Evolutionary conservation across 306 rosid genomes (phyloP), one percentile per base, ranked within the genome.

Genomic region (Castanopsis chinensis): DNA sequence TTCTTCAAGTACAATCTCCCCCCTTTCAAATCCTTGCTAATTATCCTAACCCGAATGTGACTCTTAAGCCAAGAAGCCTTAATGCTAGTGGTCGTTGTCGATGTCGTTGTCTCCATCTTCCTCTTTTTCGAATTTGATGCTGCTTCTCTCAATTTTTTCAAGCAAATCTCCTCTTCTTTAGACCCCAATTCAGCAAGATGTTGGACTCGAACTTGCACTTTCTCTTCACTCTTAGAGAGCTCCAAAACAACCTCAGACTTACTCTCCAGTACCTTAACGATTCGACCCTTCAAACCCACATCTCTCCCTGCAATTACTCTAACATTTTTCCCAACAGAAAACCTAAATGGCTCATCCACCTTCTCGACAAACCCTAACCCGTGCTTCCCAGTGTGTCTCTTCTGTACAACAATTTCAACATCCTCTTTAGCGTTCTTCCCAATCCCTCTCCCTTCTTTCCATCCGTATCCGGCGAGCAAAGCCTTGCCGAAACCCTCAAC

Each of bases 401-500:
- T 80, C 33, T 81, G 86, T 86, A 89, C 81, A 41, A 78, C 79
- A 54, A 91, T 84, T 74, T 92, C 89, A 1, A 88, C 87, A 73
- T 95, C 97, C 80, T 86, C 96, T 77, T 86, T 87, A 0, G 96
- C 79, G 35, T 92, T 92, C 80, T 72, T 89, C 11, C 98, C 99
- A 8, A 95, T 92, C 4, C 98, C 99, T 82, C 85, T 86, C 15
- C 99, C 98, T 76, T 92, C 83, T 5, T 64, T 69, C 99, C 99
- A 95, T 3, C 99, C 99, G 58, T 91, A 95, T 6, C 99, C 98
- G 1, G 90, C 82, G 3, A 95, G 94, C 71, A 95, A 56, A 12
- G 99, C 98, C 0, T 88, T 89, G 17, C 87, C 98, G 35, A 84
- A 95, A 0, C 92, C 92, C 85, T 95, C 99, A 2, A 95, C 97